These are phyloP conservation scores for Hypoxylon crocopeplum DNA, from an alignment of 495 filamentous ascomycete genomes.

Conservation along the genomic window DNA sequence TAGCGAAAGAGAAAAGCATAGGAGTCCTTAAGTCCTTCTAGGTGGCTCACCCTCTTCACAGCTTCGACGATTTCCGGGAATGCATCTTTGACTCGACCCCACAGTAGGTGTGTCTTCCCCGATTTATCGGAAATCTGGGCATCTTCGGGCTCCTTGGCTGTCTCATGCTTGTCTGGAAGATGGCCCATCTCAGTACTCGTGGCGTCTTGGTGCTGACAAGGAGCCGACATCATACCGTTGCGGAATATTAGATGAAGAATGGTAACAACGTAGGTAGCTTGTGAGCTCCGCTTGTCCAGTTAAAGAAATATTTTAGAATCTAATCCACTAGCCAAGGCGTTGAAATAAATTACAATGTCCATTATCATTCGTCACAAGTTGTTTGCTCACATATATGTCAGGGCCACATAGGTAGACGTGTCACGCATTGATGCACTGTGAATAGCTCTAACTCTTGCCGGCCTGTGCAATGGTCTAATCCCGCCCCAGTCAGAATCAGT, in stretches of 20 bases:
- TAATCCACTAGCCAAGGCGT: too few relatives aligned
- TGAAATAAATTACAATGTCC: too few relatives aligned
- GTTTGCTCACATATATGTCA: conserved; percentile 19
- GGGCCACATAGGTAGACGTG: conserved; percentile 16
- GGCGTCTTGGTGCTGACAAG: background rate
- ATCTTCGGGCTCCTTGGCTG: background rate
- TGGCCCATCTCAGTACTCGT: too few relatives aligned
- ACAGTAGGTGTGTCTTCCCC: background rate
- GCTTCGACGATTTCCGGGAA: background rate
- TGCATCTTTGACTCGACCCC: background rate
- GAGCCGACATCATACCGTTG: too few relatives aligned
- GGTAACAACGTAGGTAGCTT: too few relatives aligned
- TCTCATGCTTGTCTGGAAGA: background rate
- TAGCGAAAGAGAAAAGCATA: background rate
- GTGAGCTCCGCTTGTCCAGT: too few relatives aligned
- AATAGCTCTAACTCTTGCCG: conserved; percentile 1
- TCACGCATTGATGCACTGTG: conserved; percentile 9
- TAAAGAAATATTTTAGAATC: too few relatives aligned
- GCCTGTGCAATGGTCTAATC: conserved; percentile 9
- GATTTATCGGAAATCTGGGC: background rate
- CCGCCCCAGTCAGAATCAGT: conserved; percentile 7
- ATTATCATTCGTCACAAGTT: background rate
- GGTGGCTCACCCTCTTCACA: background rate
- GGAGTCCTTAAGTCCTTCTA: background rate
- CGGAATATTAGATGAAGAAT: too few relatives aligned